phyloP scores from a whole-genome alignment of 2,329 filamentous ascomycete genomes.

The Trichoderma sp. region DNA sequence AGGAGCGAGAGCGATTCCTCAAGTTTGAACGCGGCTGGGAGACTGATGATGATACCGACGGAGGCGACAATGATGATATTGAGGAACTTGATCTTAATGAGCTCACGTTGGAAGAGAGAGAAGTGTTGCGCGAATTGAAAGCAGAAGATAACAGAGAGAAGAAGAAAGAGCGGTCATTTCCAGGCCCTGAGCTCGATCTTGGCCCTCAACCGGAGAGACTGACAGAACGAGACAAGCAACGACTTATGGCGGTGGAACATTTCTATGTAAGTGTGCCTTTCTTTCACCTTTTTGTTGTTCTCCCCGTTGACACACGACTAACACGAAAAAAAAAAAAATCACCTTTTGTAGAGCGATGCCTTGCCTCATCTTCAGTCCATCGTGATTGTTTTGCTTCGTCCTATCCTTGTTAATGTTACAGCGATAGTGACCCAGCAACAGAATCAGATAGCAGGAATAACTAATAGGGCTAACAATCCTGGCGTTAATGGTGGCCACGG shows the following conservation, averaged over 20 bases:
- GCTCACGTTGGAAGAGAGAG: slow-evolving; percentile 40
- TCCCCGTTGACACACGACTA: neutral
- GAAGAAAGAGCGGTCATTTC: slow-evolving; percentile 25
- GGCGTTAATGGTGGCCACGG: slow-evolving; percentile 41
- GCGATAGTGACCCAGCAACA: slow-evolving; percentile 61
- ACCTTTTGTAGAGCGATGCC: slow-evolving; percentile 56
- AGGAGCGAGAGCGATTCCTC: slow-evolving; percentile 86
- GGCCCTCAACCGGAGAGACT: slow-evolving; percentile 49
- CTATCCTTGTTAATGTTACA: slow-evolving; percentile 82
- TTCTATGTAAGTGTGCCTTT: slow-evolving; percentile 69
- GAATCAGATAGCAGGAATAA: slow-evolving; percentile 42
- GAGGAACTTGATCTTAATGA: slow-evolving; percentile 48
- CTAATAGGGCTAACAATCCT: slow-evolving; percentile 37
- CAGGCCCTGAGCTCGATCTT: slow-evolving; percentile 35
- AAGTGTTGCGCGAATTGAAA: slow-evolving; percentile 42
- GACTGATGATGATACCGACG: slow-evolving; percentile 34
- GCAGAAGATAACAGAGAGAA: slow-evolving; percentile 34
- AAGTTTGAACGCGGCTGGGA: slow-evolving; percentile 91
- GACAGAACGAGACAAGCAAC: slow-evolving; percentile 55
- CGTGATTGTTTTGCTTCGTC: slow-evolving; percentile 87
- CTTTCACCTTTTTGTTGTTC: neutral
- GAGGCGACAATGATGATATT: slow-evolving; percentile 44
- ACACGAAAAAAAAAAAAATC: slow-evolving; percentile 25
- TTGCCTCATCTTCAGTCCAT: slow-evolving; percentile 87
- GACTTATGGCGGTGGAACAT: slow-evolving; percentile 69